Percentiles rank a stretch among this genome's conserved stretches.
Conservation (phyloP, 257 asterid genomes). For the Handroanthus guayacan region DNA sequence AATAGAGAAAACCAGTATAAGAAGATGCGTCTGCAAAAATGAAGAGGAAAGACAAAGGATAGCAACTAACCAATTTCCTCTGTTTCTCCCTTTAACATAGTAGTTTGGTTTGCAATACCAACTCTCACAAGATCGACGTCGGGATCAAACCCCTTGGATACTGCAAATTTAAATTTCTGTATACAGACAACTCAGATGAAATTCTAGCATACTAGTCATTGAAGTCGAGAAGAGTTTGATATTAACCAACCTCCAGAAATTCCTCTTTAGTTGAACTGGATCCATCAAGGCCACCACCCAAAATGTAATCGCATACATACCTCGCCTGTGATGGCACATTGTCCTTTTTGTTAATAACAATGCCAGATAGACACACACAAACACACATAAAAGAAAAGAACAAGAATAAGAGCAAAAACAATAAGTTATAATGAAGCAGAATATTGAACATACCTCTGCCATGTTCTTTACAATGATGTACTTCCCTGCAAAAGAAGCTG, state of each 20-base stretch:
- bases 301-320: conserved; percentile 78
- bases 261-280: conserved; percentile 84
- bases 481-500: conserved; percentile 84
- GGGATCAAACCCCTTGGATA: conserved; percentile 77
- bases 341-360: background rate
- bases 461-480: conserved; percentile 73
- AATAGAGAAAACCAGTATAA: conserved; percentile 27
- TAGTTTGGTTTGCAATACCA: conserved; percentile 87
- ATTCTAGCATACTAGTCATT: conserved; percentile 12
- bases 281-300: conserved; percentile 79
- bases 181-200: conserved; percentile 27
- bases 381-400: no score
- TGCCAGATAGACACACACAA: background rate
- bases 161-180: conserved; percentile 76
- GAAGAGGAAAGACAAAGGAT: conserved; percentile 8
- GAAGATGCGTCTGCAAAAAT: background rate
- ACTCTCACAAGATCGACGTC: conserved; percentile 66
- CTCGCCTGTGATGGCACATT: conserved; percentile 53
- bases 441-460: conserved; percentile 58
- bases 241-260: conserved; percentile 62
- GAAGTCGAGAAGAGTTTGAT: background rate
- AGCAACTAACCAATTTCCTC: conserved; percentile 72
- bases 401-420: no score
- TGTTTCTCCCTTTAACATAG: conserved; percentile 88
- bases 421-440: background rate